Evolutionary conservation across 129 eudicot species (phyloP), one percentile per base, ranked within the genome.

Genomic region (Scalesia atractyloides): DNA sequence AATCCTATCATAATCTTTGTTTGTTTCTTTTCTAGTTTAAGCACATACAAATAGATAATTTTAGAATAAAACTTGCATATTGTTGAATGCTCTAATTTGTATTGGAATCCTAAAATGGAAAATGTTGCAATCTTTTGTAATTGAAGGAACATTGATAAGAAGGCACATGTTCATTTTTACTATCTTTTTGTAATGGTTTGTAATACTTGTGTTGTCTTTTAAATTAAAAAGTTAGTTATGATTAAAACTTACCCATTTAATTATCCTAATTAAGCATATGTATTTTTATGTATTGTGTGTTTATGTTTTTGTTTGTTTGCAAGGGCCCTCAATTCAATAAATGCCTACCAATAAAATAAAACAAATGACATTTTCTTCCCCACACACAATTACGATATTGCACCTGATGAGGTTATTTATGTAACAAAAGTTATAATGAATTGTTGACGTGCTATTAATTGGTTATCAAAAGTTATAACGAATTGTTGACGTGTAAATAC

Each of bases 301-400:
- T 17, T 61, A 60, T 60, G 53, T 19, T 53, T 60, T 47, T 73
- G 60, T 60, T 73, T 73, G 58, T 47, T 26, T 11, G 11, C 39
- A 70, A 43, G 66, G 66, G 73, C 73, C 73, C 66, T 37, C 34
- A 7, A 5, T 75, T 75, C 79, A 65, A 75, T 72, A 75, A 74
- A 75, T 53, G 66, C 73, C 33, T 39, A 74, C 79, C 79, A 37
- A 74, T 61, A 74, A 64, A 41, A 41, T 41, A 41, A 41, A 41
- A 41, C 10, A 41, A 41, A 41, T 41, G 17, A 15, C 17, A 26
- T 60, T 26, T 59, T 14, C 43, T 60, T 60, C 5, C 36, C 54
- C 33, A 30, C 12, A 60, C 44, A 60, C 34, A 60, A 60, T 60
- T 60, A 60, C 66, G 30, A 33, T 39, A 6, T 39, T 41, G 46